Conservation (phyloP, 768 basidiomycete species). For the Rhizopogon vesiculosus region DNA sequence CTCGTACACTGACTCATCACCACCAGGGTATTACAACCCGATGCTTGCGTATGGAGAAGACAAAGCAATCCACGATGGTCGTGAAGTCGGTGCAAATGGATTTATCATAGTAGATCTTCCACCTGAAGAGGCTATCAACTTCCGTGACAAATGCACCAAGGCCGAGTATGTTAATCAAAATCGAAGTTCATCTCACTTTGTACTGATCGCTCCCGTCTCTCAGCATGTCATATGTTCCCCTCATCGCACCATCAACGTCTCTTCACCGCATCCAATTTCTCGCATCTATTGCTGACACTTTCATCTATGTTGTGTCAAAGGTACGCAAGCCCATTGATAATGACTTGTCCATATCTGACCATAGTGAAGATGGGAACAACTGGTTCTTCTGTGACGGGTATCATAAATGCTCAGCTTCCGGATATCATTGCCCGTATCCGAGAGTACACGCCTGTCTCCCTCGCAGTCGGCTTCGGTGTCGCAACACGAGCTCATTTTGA, state of each 20-base stretch:
- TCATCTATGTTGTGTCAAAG: constrained; percentile 98
- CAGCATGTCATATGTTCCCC: constrained; percentile 91
- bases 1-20: constrained; percentile 2
- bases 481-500: constrained; percentile 88
- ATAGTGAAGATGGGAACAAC: constrained; percentile 89
- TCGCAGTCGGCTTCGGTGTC: constrained; percentile 97
- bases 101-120: constrained; percentile 98
- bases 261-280: constrained; percentile 86
- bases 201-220: constrained; percentile 1
- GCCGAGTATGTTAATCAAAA: constrained; percentile 54
- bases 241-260: constrained; percentile 93
- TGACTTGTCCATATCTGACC: constrained; percentile 1
- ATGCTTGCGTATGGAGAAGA: constrained; percentile 94
- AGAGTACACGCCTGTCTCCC: constrained; percentile 69
- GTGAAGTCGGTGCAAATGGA: constrained; percentile 89
- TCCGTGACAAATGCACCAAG: constrained; percentile 82
- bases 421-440: constrained; percentile 82
- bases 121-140: constrained; percentile 90
- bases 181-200: background rate
- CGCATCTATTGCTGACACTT: constrained; percentile 89
- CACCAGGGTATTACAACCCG: constrained; percentile 94
- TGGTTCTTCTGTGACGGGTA: constrained; percentile 74
- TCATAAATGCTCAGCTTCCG: constrained; percentile 73
- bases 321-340: constrained; percentile 31
- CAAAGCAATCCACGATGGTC: constrained; percentile 86